phyloP scores from a whole-genome alignment of 192 early-diverging fungal genomes.

The Entophlyctis helioformis region DNA sequence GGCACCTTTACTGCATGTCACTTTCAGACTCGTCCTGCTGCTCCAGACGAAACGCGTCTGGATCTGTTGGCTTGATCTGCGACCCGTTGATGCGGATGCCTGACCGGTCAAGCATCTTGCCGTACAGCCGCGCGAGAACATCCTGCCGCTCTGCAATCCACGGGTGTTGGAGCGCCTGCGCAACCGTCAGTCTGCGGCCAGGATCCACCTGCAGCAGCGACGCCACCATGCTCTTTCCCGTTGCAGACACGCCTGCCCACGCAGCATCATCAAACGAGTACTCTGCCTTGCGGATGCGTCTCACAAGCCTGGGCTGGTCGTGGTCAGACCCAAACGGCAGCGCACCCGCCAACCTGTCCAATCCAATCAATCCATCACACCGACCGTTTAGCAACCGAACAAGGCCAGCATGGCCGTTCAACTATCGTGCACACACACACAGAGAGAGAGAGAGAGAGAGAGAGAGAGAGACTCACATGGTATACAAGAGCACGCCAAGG shows the following conservation, averaged over 20 bases:
- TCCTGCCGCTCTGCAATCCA: conserved; percentile 31
- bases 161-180: conserved; percentile 37
- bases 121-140: conserved; percentile 3
- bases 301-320: background rate
- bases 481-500: conserved; percentile 11
- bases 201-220: conserved; percentile 37
- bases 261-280: background rate
- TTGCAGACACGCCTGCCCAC: conserved; percentile 1
- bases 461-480: too few relatives aligned
- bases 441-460: too few relatives aligned
- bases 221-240: conserved; percentile 16
- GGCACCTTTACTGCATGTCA: background rate
- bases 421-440: too few relatives aligned
- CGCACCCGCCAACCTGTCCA: conserved; percentile 1
- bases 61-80: too few relatives aligned
- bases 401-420: too few relatives aligned
- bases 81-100: too few relatives aligned
- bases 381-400: too few relatives aligned
- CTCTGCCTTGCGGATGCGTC: background rate
- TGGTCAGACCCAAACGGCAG: conserved; percentile 9
- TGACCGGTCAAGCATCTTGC: too few relatives aligned
- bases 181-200: conserved; percentile 29
- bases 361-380: too few relatives aligned
- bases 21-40: too few relatives aligned
- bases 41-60: too few relatives aligned